Evolutionary conservation across 441 rosid species (phyloP), one percentile per base, ranked within the genome.

Genomic region (Syzygium syzygioides): DNA sequence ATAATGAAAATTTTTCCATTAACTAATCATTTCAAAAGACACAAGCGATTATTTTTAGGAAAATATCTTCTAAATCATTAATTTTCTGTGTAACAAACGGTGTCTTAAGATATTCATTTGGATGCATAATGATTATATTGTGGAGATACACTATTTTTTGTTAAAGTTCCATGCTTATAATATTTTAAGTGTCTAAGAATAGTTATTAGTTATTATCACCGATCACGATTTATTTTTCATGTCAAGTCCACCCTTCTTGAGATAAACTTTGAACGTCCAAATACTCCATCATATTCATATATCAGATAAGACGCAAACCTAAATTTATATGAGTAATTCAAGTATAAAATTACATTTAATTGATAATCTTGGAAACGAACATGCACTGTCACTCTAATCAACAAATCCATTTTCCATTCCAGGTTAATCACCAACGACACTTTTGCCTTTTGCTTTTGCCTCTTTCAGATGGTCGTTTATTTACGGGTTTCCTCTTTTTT

Each of bases 1-100:
- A 9, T 28, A 60, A 1, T 60, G 0, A 28, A 60, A 59, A 59
- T 0, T 5, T 13, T 11, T 60, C 30, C 1, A 59, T 60, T 60
- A 2, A 28, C 17, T 60, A 60, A 60, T 28, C 28, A 60, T 28
- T 59, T 59, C 14, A 26, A 12, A 30, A 7, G 5, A 28, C 13
- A 59, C 32, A 59, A 59, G 7, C 30, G 0, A 28, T 13, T 0
- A 28, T 59, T 59, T 7, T 59, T 5, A 11, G 17, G 30, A 59
- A 5, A 59, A 59, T 28, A 59, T 59, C 30, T 59, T 60, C 15
- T 6, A 60, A 28, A 60, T 60, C 17, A 26, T 60, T 60, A 1
- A 0, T 60, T 28, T 60, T 13, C 8, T 4, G 28, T 26, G 6
- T 12, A 60, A 60, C 64, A 2, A 60, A 60, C 0, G 4, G 30